These are phyloP conservation scores for Tulasnella sp. DNA, from an alignment of 768 basidiomycete genomes.

Conservation along the genomic window DNA sequence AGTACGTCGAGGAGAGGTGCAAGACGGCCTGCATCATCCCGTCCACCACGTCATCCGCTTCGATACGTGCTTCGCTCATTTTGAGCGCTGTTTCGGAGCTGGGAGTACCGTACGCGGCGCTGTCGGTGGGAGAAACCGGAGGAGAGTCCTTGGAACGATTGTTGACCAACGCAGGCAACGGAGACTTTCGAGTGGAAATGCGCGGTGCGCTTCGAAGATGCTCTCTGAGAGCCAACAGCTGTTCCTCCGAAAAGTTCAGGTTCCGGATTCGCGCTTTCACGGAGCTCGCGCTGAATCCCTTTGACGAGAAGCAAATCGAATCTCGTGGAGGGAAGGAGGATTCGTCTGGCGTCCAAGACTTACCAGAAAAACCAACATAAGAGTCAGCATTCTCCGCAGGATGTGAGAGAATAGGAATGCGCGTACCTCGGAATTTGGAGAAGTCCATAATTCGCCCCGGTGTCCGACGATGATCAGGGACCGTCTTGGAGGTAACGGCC, in stretches of 20 bases:
- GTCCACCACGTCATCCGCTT: background rate
- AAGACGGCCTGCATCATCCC: conserved; percentile 2
- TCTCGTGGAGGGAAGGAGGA: background rate
- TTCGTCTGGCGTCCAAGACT: background rate
- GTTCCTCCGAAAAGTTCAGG: background rate
- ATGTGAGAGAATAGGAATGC: background rate
- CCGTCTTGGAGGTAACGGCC: conserved; percentile 10
- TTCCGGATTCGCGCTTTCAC: conserved; percentile 7
- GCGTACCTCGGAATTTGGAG: background rate
- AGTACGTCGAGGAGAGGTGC: background rate
- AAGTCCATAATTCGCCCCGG: conserved; percentile 2
- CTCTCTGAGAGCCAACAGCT: background rate
- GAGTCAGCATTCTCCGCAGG: background rate
- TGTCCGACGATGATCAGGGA: conserved; percentile 13
- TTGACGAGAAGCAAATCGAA: background rate
- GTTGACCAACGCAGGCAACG: background rate
- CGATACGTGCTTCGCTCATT: conserved; percentile 2
- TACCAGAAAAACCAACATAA: background rate
- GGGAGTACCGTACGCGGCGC: background rate
- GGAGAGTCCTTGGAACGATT: background rate
- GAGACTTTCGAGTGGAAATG: background rate
- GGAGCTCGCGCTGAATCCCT: background rate
- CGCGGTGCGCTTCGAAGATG: background rate
- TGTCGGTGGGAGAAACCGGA: background rate
- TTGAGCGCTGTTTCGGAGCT: background rate